Evolutionary conservation across 2,329 filamentous ascomycete species (phyloP).

Genomic region (Paecilomyces variotii): DNA sequence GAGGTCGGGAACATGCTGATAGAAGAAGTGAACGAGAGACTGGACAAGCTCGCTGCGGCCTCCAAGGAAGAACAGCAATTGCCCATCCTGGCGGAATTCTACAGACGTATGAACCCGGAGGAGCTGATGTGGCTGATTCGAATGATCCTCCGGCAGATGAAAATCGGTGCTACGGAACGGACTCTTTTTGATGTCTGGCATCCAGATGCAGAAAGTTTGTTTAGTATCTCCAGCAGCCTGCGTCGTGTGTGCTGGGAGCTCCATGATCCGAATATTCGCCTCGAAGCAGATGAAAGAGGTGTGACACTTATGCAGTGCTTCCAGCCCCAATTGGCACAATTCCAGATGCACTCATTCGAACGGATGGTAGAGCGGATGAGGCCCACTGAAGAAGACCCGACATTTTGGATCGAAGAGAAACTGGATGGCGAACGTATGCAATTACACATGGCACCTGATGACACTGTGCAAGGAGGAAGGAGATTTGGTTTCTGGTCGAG

Average conservation of each 20-base stretch:
- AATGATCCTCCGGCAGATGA: conserved; percentile 78
- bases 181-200: conserved; percentile 82
- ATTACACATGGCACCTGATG: conserved; percentile 77
- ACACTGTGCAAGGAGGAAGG: conserved; percentile 57
- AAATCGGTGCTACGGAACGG: conserved; percentile 71
- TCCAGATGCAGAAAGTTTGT: conserved; percentile 66
- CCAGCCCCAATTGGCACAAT: conserved; percentile 89
- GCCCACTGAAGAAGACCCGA: conserved; percentile 58
- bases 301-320: conserved; percentile 89
- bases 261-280: conserved; percentile 60
- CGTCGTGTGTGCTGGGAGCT: conserved; percentile 93
- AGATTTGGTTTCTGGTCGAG: conserved; percentile 87
- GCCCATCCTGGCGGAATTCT: conserved; percentile 74
- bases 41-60: conserved; percentile 69
- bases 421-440: conserved; percentile 96
- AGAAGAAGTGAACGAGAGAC: conserved; percentile 76
- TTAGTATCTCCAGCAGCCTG: conserved; percentile 85
- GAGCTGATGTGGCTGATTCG: conserved; percentile 92
- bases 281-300: conserved; percentile 67
- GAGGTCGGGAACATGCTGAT: conserved; percentile 73
- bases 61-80: conserved; percentile 77
- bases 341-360: conserved; percentile 74
- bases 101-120: conserved; percentile 83
- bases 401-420: conserved; percentile 98
- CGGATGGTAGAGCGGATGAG: conserved; percentile 66